Conservation (phyloP, 495 filamentous ascomycete species). For the Xylaria venustula region DNA sequence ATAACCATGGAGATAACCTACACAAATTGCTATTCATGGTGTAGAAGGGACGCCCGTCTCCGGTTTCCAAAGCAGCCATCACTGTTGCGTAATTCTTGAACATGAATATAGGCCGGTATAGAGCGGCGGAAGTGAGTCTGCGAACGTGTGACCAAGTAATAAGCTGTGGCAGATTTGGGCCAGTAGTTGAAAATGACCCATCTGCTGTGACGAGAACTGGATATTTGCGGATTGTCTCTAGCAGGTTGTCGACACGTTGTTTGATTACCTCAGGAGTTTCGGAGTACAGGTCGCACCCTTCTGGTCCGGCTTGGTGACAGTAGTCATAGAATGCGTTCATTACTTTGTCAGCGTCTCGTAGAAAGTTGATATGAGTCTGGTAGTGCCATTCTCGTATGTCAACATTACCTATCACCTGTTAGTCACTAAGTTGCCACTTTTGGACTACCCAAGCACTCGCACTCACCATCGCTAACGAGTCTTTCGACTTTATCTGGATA, state of each 20-base stretch:
- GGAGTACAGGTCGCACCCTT: constrained; percentile 46
- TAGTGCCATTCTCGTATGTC: constrained; percentile 49
- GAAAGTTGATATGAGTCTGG: constrained; percentile 46
- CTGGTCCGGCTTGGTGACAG: constrained; percentile 51
- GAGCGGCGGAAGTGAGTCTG: constrained; percentile 41
- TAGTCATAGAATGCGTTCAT: constrained; percentile 53
- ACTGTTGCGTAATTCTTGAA: constrained; percentile 58
- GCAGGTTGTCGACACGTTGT: constrained; percentile 38
- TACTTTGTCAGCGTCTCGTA: constrained; percentile 53
- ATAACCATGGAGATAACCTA: not conserved
- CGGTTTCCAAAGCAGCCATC: constrained; percentile 52
- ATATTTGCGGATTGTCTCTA: constrained; percentile 42
- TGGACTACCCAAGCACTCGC: not conserved
- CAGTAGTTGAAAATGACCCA: constrained; percentile 4
- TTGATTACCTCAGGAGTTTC: constrained; percentile 41
- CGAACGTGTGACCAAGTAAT: constrained; percentile 44
- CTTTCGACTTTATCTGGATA: constrained; percentile 48
- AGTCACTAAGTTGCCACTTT: not conserved
- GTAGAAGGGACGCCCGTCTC: constrained; percentile 55
- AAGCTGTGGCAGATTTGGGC: constrained; percentile 36
- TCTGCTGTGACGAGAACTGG: constrained; percentile 47
- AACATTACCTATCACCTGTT: constrained; percentile 27
- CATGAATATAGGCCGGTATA: constrained; percentile 60
- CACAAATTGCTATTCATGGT: constrained; percentile 24
- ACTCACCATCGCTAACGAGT: constrained; percentile 49